Percentiles rank a stretch among this genome's conserved stretches.
Evolutionary conservation across 257 asterid genomes (phyloP).

Genomic region (Paraleonurus japonicus): DNA sequence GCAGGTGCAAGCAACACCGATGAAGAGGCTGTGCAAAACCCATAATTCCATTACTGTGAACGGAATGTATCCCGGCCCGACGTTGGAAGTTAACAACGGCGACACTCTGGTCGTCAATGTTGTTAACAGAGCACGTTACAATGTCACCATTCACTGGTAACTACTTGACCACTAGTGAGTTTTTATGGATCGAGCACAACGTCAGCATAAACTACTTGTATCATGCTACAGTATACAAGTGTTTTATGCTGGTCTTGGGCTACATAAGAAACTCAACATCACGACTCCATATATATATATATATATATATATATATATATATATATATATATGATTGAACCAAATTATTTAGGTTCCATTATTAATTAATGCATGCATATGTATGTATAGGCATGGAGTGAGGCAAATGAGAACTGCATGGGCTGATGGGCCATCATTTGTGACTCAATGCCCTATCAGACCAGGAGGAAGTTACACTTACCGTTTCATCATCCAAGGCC

Average conservation of each 20-base stretch:
- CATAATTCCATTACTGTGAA: constrained; percentile 65
- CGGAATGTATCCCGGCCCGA: constrained; percentile 85
- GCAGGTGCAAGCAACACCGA: constrained; percentile 76
- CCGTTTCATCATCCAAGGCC: constrained; percentile 78
- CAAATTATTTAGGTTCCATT: neutral
- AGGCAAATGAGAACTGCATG: constrained; percentile 77
- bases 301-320: no score
- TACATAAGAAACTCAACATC: no score
- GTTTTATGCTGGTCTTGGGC: no score
- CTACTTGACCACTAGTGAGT: no score
- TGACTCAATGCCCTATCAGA: constrained; percentile 85
- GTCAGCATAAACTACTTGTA: no score
- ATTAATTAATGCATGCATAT: neutral
- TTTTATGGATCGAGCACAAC: no score
- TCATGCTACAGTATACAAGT: no score
- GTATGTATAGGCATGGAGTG: constrained; percentile 68
- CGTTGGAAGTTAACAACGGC: constrained; percentile 72
- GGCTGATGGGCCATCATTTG: constrained; percentile 91
- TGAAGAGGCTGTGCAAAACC: constrained; percentile 94
- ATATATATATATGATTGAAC: no score
- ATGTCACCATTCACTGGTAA: constrained; percentile 86
- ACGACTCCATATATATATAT: no score
- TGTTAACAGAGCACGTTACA: constrained; percentile 67
- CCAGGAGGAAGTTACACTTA: constrained; percentile 81
- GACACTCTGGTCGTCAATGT: constrained; percentile 75